phyloP scores from a whole-genome alignment of 169 alveolate genomes.

The Plasmodium adleri region DNA sequence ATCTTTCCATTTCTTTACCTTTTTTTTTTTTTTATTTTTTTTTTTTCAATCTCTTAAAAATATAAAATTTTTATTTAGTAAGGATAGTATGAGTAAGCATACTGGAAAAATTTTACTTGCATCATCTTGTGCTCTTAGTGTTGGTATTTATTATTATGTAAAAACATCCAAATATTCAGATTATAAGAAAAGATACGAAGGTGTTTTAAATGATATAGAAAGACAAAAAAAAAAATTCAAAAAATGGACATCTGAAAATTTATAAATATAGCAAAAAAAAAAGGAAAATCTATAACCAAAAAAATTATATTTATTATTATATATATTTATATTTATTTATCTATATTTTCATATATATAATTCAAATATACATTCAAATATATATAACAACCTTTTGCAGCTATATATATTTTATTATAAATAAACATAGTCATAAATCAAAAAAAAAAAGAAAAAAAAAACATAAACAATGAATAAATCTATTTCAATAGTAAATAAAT shows the following conservation, averaged over 20 bases:
- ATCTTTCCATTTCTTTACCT: too few species aligned
- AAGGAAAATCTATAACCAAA: background rate
- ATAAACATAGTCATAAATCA: background rate
- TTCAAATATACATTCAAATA: too few species aligned
- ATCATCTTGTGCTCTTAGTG: conserved; percentile 48
- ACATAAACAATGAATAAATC: conserved; percentile 26
- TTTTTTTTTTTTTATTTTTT: too few species aligned
- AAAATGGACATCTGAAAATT: conserved; percentile 73
- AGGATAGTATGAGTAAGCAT: conserved; percentile 33
- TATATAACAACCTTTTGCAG: too few species aligned
- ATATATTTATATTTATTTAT: background rate
- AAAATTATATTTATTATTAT: background rate
- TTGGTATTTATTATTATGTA: conserved; percentile 72
- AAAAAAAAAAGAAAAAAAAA: conserved; percentile 28
- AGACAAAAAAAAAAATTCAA: conserved; percentile 69
- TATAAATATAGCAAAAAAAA: conserved; percentile 14
- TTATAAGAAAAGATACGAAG: conserved; percentile 67
- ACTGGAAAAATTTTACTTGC: conserved; percentile 27
- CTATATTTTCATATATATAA: background rate
- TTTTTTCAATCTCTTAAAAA: too few species aligned
- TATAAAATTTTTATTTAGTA: background rate
- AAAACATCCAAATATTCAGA: conserved; percentile 53
- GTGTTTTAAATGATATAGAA: conserved; percentile 76
- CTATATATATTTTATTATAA: too few species aligned
- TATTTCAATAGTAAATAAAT: conserved; percentile 27